phyloP scores from a whole-genome alignment of 805 yeast species.

The Yarrowia sp. region DNA sequence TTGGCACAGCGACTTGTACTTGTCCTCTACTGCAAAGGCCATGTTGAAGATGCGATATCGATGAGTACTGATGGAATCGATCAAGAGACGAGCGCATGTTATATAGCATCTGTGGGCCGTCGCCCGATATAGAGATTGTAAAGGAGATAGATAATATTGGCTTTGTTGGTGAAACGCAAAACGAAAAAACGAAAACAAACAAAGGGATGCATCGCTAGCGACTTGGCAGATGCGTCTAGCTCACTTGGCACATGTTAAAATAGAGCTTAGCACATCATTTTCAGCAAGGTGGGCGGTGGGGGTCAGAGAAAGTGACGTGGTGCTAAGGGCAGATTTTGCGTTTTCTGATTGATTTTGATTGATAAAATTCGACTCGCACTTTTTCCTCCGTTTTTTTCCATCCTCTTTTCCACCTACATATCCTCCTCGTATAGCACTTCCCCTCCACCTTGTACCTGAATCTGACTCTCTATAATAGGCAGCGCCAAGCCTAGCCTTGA shows the following conservation, averaged over 20 bases:
- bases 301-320: neutral
- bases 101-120: slow-evolving; percentile 6
- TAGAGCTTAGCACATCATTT: neutral
- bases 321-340: neutral
- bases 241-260: slow-evolving; percentile 9
- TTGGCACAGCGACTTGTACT: neutral
- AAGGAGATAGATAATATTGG: neutral
- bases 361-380: too few relatives aligned
- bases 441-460: neutral
- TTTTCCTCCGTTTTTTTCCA: too few relatives aligned
- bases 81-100: slow-evolving; percentile 12
- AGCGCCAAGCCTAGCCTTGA: slow-evolving; percentile 12
- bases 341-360: too few relatives aligned
- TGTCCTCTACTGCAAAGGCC: slow-evolving; percentile 12
- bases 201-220: too few relatives aligned
- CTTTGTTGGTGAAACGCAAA: neutral
- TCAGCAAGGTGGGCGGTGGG: slow-evolving; percentile 19
- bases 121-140: neutral
- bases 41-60: neutral
- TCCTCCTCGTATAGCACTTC: too few relatives aligned
- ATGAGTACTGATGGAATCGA: slow-evolving; percentile 7
- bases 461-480: neutral
- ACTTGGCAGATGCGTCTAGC: neutral
- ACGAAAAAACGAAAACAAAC: too few relatives aligned
- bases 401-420: too few relatives aligned